Conservation (phyloP, 768 basidiomycete genomes). For the Pseudohyphozyma bogoriensis region DNA sequence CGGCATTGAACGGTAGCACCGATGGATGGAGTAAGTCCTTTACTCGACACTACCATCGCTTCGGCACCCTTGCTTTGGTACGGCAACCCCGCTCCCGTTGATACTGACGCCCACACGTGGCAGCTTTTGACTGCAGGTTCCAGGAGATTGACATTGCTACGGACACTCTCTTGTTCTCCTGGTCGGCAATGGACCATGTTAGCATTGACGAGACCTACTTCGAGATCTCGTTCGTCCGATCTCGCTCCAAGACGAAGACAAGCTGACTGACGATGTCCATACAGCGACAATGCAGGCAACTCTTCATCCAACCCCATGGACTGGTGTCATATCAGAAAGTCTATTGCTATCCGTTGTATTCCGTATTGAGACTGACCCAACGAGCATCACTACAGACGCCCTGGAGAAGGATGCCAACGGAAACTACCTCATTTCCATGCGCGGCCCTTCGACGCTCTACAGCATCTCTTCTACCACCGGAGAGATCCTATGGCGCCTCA, state of each 20-base stretch:
- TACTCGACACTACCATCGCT: too few relatives aligned
- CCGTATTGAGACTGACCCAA: not conserved
- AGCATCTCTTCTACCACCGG: slow-evolving; percentile 26
- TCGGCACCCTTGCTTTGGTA: too few relatives aligned
- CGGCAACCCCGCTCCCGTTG: too few relatives aligned
- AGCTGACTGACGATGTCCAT: too few relatives aligned
- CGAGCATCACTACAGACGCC: not conserved
- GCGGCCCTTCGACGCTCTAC: slow-evolving; percentile 34
- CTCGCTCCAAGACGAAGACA: too few relatives aligned
- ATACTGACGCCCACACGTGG: too few relatives aligned
- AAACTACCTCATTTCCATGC: slow-evolving; percentile 33
- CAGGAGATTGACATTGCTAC: slow-evolving; percentile 34
- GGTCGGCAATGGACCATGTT: slow-evolving; percentile 32
- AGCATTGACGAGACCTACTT: slow-evolving; percentile 27
- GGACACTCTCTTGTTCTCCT: slow-evolving; percentile 32
- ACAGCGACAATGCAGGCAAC: not conserved
- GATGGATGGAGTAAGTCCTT: slow-evolving; percentile 30
- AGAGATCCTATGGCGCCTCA: slow-evolving; percentile 30
- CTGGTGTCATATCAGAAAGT: slow-evolving; percentile 30
- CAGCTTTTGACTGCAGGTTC: too few relatives aligned
- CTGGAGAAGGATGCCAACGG: slow-evolving; percentile 29
- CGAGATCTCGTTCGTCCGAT: not conserved
- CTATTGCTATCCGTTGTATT: not conserved
- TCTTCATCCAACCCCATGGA: slow-evolving; percentile 4
- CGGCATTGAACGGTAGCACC: not conserved